Evolutionary conservation across 805 yeast genomes (phyloP), one percentile per base, ranked within the genome.

Genomic region (Barnettozyma sucrosica): DNA sequence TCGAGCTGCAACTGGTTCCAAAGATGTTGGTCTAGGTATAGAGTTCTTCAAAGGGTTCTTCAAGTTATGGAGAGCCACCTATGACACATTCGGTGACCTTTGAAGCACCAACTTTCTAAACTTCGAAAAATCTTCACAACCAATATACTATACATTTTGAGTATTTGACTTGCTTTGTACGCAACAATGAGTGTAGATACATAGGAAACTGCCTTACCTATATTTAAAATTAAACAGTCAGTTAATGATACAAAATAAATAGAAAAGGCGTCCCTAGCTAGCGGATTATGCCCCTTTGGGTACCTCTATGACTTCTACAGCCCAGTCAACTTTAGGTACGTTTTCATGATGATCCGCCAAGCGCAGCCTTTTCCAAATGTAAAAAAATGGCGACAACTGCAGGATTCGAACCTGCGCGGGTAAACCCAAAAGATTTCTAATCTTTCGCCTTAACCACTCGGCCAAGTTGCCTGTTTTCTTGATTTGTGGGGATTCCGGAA

Each of bases 1-100:
- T 55, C 76, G 95, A 58, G 95, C 93, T 24, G 76, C 89, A 13
- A 75, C 83, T 26, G 95, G 96, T 37, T 74, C 86, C 19, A 76
- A 80, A 61, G 96, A 88, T 61, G 75, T 85, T 50, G 89, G 87
- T 42, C 70, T 85, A 45, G 95, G 85, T 38, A 75, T 80, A 44
- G 79, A 81, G 61, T 84, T 81, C 66, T 86, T 85, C 71, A 72
- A 70, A 49, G 85, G 85, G 1, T 87, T 85, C 67, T 84, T 77
- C 65, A 63, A 75, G 42, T 69, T 76, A 54, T 86, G 93, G 92
- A 76, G 82, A 63, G 65, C 64, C 9, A 79, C 79, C 36, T 75
- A 77, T 64, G 77, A 78, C 50, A 56, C 66, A 23, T 81, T 72
- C 58, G 76, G 70, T 30, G 81, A 77, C 46, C 67, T 77, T 51